Evolutionary conservation across 202 grass and related monocot genomes (phyloP).

Genomic region (Saccharum hybrid): DNA sequence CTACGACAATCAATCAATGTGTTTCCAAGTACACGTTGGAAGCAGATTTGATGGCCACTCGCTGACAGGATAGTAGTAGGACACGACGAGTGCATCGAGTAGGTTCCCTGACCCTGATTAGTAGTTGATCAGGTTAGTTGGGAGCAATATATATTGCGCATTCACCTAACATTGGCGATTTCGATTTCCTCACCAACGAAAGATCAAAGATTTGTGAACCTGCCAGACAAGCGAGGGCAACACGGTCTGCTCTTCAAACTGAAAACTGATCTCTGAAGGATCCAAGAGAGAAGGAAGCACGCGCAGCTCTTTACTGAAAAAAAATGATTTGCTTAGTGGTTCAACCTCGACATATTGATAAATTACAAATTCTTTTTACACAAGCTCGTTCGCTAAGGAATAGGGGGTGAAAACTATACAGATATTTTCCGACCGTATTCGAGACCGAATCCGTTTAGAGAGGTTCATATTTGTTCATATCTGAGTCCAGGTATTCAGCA

Average conservation of each 20-base stretch:
- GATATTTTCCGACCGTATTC: too few species aligned
- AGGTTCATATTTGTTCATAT: too few species aligned
- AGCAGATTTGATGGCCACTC: constrained; percentile 4
- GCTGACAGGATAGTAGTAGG: not conserved
- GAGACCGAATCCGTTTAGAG: too few species aligned
- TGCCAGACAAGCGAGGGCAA: not conserved
- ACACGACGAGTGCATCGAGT: constrained; percentile 1
- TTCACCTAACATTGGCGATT: not conserved
- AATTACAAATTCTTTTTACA: too few species aligned
- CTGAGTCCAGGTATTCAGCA: too few species aligned
- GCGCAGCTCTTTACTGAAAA: not conserved
- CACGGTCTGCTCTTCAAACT: not conserved
- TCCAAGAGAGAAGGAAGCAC: not conserved
- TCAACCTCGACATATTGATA: too few species aligned
- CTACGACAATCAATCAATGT: not conserved
- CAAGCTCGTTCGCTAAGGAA: too few species aligned
- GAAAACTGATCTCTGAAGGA: not conserved
- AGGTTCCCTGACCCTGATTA: not conserved
- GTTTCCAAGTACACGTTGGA: not conserved
- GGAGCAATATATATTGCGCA: not conserved
- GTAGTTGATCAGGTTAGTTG: constrained; percentile 10
- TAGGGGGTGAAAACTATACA: too few species aligned
- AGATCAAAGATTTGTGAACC: not conserved
- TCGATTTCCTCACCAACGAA: not conserved
- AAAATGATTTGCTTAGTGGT: not conserved